Evolutionary conservation across 1,284 basidiomycete genomes (phyloP), one percentile per base, ranked within the genome.

Genomic region (Coniferiporia sulphurascens): DNA sequence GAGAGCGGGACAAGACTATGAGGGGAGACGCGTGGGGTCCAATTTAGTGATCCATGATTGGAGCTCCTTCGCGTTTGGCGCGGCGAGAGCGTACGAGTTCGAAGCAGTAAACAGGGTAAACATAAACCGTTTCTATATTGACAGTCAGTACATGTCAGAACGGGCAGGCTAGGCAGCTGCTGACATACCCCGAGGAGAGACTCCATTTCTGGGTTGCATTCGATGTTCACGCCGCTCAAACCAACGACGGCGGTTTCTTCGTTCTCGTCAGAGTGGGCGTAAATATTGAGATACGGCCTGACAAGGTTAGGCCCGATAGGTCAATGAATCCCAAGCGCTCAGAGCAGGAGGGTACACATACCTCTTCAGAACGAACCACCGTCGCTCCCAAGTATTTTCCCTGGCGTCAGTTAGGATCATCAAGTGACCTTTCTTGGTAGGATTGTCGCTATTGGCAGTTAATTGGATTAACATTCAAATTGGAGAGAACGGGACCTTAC

Each of bases 341-440:
- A 17, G 34, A 52, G 52, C 17, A 34, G 17, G 15, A 51, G 1
- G 51, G 45, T 22, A 32, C 38, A 66, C 76, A 64, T 67, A 92
- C 93, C 94, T 83, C 70, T 86, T 83, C n/a, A 98, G 78, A 12
- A 94, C 90, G 69, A 96, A 95, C 85, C 89, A 93, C 48, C 87
- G 78, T 68, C 83, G 84, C 64, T 86, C 84, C 95, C 96, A 98
- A 17, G 76, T 70, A 68, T 94, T 86, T 63, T 84, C 83, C 36
- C 81, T 83, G 6, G 93, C 90, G 70, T 97, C 87, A 27, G 81
- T 81, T 61, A 98, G 79, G 62, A 95, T 82, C 71, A 85, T 75
- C 53, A 98, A 76, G 68, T 88, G 78, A 4, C 95, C 95, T 68
- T 87, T 89, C 78, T 94, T 95, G 12, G 91, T 89, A 5, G 88